These are phyloP conservation scores for Corymbia citriodora DNA, from an alignment of 441 rosid genomes.

Conservation along the genomic window DNA sequence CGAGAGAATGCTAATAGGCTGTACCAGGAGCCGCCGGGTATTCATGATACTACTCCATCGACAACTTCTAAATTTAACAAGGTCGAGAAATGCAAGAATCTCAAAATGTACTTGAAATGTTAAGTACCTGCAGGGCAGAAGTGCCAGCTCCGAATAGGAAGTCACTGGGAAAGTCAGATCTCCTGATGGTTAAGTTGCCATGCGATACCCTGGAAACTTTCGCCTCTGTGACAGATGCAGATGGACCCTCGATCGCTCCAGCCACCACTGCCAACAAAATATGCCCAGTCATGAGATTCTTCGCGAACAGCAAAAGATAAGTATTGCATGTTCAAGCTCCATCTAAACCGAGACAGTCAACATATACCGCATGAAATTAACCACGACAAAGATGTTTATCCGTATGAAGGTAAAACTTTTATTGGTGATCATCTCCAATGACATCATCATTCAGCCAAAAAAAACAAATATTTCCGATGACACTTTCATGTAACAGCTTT, in stretches of 20 bases:
- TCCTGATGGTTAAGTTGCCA: not conserved
- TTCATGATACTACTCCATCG: not conserved
- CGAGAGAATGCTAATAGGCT: not conserved
- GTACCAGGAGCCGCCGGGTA: not conserved
- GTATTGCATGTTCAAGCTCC: not conserved
- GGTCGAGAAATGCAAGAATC: not conserved
- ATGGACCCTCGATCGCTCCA: not conserved
- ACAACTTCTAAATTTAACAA: not conserved
- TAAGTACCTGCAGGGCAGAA: constrained; percentile 31
- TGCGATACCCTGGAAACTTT: not conserved
- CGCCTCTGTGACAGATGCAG: not conserved
- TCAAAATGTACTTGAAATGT: not conserved
- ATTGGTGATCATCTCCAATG: not conserved
- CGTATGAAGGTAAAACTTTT: not conserved
- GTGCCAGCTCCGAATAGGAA: constrained; percentile 33
- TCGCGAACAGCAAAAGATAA: not conserved
- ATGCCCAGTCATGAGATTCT: not conserved
- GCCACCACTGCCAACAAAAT: not conserved
- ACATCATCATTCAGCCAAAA: not conserved
- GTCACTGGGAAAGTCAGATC: constrained; percentile 28
- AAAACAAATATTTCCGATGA: not conserved
- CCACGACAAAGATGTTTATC: not conserved
- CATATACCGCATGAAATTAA: not conserved
- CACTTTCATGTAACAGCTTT: not conserved
- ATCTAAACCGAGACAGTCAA: not conserved